phyloP scores from a whole-genome alignment of 2,329 filamentous ascomycete genomes.

The Fusarium nurragi region DNA sequence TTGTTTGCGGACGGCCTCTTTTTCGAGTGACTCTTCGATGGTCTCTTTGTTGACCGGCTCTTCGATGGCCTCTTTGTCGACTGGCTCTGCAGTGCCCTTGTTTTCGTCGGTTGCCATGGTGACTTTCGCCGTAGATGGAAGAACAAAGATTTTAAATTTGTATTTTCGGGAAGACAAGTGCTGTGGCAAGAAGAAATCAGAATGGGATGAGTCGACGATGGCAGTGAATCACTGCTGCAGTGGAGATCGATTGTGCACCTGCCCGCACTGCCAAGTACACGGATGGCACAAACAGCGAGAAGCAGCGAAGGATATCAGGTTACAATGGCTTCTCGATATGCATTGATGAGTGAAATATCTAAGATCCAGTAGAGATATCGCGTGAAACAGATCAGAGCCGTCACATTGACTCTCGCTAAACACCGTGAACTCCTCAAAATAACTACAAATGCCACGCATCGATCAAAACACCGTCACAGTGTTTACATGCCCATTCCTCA shows the following conservation, averaged over 20 bases:
- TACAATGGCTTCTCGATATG: neutral
- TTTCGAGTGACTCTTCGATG: too few relatives aligned
- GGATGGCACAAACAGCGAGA: neutral
- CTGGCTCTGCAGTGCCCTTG: neutral
- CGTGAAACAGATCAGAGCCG: neutral
- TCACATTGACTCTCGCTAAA: constrained; percentile 2
- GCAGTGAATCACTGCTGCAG: neutral
- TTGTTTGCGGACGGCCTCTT: neutral
- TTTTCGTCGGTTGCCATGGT: constrained; percentile 1
- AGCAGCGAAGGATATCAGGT: neutral
- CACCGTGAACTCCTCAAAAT: constrained; percentile 28
- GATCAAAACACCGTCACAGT: constrained; percentile 84
- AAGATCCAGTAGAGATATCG: constrained; percentile 18
- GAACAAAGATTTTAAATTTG: neutral
- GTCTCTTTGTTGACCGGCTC: neutral
- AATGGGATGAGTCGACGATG: neutral
- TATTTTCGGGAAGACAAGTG: neutral
- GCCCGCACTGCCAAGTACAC: neutral
- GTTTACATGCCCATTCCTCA: constrained; percentile 91
- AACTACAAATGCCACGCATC: neutral
- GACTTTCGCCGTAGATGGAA: neutral
- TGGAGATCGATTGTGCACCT: neutral
- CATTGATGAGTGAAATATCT: neutral
- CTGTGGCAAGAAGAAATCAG: neutral
- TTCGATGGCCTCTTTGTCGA: neutral